phyloP scores from a whole-genome alignment of 345 rosid species.

The Sisymbrium irio region DNA sequence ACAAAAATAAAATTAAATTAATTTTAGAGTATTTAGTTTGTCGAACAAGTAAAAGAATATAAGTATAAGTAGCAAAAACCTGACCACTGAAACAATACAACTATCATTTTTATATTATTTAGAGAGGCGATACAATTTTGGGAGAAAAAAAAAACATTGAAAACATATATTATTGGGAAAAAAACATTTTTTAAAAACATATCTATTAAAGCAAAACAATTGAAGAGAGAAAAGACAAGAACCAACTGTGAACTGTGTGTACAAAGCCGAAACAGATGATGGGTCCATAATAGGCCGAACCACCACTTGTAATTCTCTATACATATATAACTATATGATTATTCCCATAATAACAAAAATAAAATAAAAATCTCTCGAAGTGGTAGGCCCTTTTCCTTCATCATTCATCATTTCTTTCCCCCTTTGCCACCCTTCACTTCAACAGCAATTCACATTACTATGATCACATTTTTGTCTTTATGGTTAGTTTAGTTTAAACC shows the following conservation, averaged over 20 bases:
- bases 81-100: neutral
- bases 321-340: neutral
- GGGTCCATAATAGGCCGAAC: neutral
- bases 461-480: neutral
- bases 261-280: neutral
- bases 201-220: slow-evolving; percentile 1
- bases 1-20: neutral
- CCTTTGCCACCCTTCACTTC: slow-evolving; percentile 8
- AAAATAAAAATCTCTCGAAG: neutral
- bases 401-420: slow-evolving; percentile 2
- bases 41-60: neutral
- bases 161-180: neutral
- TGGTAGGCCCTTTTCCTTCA: slow-evolving; percentile 25
- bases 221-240: slow-evolving; percentile 24
- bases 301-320: neutral
- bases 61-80: neutral
- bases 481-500: neutral
- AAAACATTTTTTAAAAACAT: neutral
- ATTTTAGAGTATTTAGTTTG: neutral
- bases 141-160: neutral
- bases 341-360: neutral
- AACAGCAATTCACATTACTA: slow-evolving; percentile 6
- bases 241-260: neutral
- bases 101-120: neutral
- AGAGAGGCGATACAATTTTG: neutral